Conservation (phyloP, 2,329 filamentous ascomycete species). For the Neocucurbitaria cava region DNA sequence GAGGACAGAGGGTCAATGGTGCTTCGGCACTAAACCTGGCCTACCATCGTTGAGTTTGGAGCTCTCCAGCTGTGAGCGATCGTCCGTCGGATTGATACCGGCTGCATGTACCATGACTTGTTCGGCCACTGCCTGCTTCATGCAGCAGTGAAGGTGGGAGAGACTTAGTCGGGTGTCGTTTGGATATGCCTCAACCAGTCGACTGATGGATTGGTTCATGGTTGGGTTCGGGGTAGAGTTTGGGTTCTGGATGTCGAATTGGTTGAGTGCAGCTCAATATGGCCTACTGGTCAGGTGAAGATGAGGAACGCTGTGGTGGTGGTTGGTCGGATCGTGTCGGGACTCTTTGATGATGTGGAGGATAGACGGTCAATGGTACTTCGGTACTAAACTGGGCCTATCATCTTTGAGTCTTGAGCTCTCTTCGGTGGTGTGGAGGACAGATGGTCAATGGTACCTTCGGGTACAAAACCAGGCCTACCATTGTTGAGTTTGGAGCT, state of each 20-base stretch:
- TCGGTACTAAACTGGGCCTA: conserved; percentile 15
- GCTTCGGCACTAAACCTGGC: background rate
- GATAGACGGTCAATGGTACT: conserved; percentile 15
- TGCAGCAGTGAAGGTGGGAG: background rate
- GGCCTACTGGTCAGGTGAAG: conserved; percentile 6
- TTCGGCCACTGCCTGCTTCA: background rate
- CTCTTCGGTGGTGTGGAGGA: conserved; percentile 15
- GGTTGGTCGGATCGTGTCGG: too few relatives aligned
- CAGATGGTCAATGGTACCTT: conserved; percentile 13
- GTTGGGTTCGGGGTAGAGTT: too few relatives aligned
- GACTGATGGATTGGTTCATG: too few relatives aligned
- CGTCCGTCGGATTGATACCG: too few relatives aligned
- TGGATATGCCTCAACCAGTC: background rate
- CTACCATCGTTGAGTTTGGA: conserved; percentile 2
- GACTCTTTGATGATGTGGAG: conserved; percentile 13
- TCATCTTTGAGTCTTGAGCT: conserved; percentile 4
- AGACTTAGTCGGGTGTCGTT: background rate
- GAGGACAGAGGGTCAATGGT: background rate
- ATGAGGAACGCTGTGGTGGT: conserved; percentile 11
- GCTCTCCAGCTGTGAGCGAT: background rate
- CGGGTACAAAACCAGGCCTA: conserved; percentile 16
- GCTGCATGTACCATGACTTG: conserved; percentile 1
- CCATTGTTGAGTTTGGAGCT: conserved; percentile 4
- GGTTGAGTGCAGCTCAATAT: conserved; percentile 10
- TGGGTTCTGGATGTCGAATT: background rate